Evolutionary conservation across 768 basidiomycete genomes (phyloP), one percentile per base, ranked within the genome.

Genomic region (Suillus weaverae): DNA sequence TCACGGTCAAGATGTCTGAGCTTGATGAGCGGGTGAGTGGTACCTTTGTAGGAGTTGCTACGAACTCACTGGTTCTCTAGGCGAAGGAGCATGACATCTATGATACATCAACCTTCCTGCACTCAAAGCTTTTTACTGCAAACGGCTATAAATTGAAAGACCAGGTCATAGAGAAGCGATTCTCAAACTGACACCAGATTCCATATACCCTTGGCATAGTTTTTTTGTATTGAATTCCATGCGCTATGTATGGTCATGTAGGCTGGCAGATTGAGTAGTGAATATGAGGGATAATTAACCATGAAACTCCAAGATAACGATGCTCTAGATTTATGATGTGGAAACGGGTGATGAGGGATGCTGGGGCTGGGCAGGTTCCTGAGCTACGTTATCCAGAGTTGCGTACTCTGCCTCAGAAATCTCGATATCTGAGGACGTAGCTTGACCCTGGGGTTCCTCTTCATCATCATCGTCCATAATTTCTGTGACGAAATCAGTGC

Each of bases 11-110:
- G 69, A 76, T 92, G 33, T 77, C 88, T 11, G 95, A 97, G 68
- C 85, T 99, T 20, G 94, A 98, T 70, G 90, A 91, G 67, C 83
- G 94, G 75, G 97, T 95, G 71, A 71, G 89, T 80, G 20, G 26
- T 30, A 8, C 30, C 50, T 20, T 62, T 7, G 13, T 57, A 4
- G 65, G 46, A 60, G 7, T 13, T 9, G 36, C 57, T 14, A 32
- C 20, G 33, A 13, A 59, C 69, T 75, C 60, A 72, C 61, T 26
- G 26, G 20, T 56, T 48, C 54, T 64, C 13, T 69, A 97, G 95
- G 94, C 95, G 10, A 97, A 97, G 73, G 97, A 98, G 59, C 90
- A 97, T 69, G 97, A 99, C 68, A 98, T 99, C 59, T 98, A 90
- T 72, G 96, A 98, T 72, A 86, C 90, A 38, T 78, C 85, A 22